Evolutionary conservation across 352 stramenopile species (phyloP).

Genomic region (Phytophthora pluvialis): DNA sequence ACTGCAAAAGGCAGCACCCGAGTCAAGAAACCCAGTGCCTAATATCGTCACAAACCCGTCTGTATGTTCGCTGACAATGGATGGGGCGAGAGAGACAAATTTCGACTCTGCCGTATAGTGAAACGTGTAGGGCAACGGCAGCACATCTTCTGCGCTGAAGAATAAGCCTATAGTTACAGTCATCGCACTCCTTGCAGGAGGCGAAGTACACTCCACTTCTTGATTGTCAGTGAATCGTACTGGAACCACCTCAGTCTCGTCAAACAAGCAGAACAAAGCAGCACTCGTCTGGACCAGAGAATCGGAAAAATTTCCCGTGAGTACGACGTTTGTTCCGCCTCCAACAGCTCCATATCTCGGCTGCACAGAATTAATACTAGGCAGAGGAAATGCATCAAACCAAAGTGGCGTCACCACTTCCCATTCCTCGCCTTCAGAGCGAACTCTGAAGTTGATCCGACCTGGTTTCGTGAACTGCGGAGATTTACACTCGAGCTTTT

Average conservation of each 20-base stretch:
- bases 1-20: conserved; percentile 28
- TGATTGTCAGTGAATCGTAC: conserved; percentile 8
- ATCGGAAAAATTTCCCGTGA: conserved; percentile 39
- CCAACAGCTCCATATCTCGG: conserved; percentile 29
- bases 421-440: conserved; percentile 20
- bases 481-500: conserved; percentile 39
- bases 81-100: conserved; percentile 32
- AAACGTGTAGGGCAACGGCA: conserved; percentile 36
- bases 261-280: conserved; percentile 47
- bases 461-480: conserved; percentile 20
- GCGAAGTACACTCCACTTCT: conserved; percentile 36
- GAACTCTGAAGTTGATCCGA: conserved; percentile 23
- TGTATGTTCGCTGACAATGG: conserved; percentile 31
- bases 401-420: conserved; percentile 11
- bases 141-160: conserved; percentile 32
- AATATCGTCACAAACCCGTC: conserved; percentile 36
- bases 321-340: conserved; percentile 38
- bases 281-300: background rate
- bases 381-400: conserved; percentile 34
- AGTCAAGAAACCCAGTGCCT: conserved; percentile 44
- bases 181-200: conserved; percentile 9
- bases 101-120: conserved; percentile 31
- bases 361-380: conserved; percentile 24
- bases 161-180: conserved; percentile 35
- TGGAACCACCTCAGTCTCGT: conserved; percentile 7